A percentile compares a stretch with the other conserved stretches of the same genome.
phyloP scores from a whole-genome alignment of 2,329 filamentous ascomycete species.

The Knoxdaviesia capensis region DNA sequence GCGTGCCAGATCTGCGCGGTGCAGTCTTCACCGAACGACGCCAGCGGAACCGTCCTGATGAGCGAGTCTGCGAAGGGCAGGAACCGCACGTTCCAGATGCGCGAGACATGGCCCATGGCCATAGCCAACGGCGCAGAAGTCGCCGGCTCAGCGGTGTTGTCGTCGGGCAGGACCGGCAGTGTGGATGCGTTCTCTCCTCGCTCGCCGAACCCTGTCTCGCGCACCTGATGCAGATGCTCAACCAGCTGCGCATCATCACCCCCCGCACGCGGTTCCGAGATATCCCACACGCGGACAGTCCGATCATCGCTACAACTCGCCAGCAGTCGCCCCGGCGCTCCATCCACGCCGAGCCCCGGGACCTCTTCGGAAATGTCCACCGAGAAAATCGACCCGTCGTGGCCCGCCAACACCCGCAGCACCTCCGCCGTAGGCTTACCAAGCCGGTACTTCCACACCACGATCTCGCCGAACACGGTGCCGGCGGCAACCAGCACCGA shows the following conservation, averaged over 20 bases:
- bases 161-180: not conserved
- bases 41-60: slow-evolving; percentile 13
- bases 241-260: slow-evolving; percentile 11
- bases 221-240: slow-evolving; percentile 14
- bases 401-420: slow-evolving; percentile 38
- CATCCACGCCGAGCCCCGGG: slow-evolving; percentile 11
- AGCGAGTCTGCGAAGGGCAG: slow-evolving; percentile 10
- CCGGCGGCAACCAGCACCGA: slow-evolving; percentile 63
- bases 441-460: slow-evolving; percentile 62
- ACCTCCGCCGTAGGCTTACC: slow-evolving; percentile 16
- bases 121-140: slow-evolving; percentile 35
- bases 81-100: slow-evolving; percentile 78
- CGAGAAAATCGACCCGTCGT: slow-evolving; percentile 88
- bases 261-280: slow-evolving; percentile 29
- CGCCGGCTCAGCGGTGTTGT: not conserved
- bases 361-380: slow-evolving; percentile 53
- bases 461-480: slow-evolving; percentile 84
- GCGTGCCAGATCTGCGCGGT: slow-evolving; percentile 55
- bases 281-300: slow-evolving; percentile 74
- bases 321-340: slow-evolving; percentile 37
- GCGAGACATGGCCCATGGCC: slow-evolving; percentile 68
- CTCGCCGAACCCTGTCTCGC: slow-evolving; percentile 43
- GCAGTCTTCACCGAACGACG: slow-evolving; percentile 71
- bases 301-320: slow-evolving; percentile 91
- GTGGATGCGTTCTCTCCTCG: slow-evolving; percentile 7